Percentiles rank a stretch among this genome's conserved stretches.
phyloP scores from a whole-genome alignment of 2,329 filamentous ascomycete species.

The Epichloe coenophiala region DNA sequence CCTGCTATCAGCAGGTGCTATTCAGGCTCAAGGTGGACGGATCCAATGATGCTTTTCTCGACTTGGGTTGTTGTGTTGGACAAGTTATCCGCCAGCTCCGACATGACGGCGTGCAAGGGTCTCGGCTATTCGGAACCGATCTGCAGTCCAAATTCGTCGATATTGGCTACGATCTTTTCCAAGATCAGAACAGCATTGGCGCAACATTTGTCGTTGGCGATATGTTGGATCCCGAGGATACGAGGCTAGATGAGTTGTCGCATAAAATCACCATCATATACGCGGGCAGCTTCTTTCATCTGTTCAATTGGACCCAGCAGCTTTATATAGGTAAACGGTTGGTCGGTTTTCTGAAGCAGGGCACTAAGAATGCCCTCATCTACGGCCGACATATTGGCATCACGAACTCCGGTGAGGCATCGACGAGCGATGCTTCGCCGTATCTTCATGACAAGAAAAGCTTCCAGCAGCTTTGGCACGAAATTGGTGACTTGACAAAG shows the following conservation, averaged over 20 bases:
- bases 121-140: constrained; percentile 37
- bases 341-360: constrained; percentile 30
- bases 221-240: constrained; percentile 29
- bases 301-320: constrained; percentile 34
- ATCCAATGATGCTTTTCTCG: constrained; percentile 29
- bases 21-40: constrained; percentile 25
- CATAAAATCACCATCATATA: constrained; percentile 34
- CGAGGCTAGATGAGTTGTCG: constrained; percentile 19
- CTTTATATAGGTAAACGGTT: constrained; percentile 30
- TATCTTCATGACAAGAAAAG: constrained; percentile 35
- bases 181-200: constrained; percentile 35
- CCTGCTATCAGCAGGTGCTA: constrained; percentile 28
- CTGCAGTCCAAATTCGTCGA: constrained; percentile 36
- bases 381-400: constrained; percentile 38
- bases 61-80: constrained; percentile 38
- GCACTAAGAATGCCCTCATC: constrained; percentile 31
- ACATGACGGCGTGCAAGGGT: constrained; percentile 33
- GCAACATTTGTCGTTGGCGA: constrained; percentile 38
- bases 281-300: constrained; percentile 35
- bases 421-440: constrained; percentile 13
- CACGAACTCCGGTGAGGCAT: constrained; percentile 11
- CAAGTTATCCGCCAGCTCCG: constrained; percentile 36
- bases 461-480: constrained; percentile 41
- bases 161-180: constrained; percentile 51
- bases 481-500: constrained; percentile 33